These are phyloP conservation scores for Alternaria incomplexa DNA, from an alignment of 2,329 filamentous ascomycete genomes.

Conservation along the genomic window DNA sequence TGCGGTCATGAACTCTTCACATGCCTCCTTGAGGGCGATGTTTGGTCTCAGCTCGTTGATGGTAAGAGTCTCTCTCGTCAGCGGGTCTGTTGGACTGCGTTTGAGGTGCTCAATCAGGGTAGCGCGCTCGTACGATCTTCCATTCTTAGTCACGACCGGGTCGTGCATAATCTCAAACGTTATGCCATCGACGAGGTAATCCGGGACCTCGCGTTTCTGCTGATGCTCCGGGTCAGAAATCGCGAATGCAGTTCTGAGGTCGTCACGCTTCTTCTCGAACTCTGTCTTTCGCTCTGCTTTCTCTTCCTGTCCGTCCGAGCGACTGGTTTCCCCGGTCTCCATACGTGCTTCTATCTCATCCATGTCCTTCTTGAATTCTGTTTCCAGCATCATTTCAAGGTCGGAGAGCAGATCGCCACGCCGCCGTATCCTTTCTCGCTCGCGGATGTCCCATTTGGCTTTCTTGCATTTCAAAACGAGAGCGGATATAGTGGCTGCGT, in stretches of 20 bases:
- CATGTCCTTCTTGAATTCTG: conserved; percentile 39
- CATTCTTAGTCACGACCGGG: conserved; percentile 75
- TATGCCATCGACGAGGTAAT: conserved; percentile 79
- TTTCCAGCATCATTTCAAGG: conserved; percentile 55
- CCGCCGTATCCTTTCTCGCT: conserved; percentile 65
- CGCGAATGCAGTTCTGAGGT: conserved; percentile 55
- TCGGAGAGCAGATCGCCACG: conserved; percentile 66
- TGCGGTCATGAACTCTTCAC: conserved; percentile 80
- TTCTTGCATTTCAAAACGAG: conserved; percentile 84
- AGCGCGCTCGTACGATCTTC: conserved; percentile 87
- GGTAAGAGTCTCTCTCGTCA: conserved; percentile 77
- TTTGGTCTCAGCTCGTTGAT: conserved; percentile 79
- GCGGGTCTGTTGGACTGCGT: conserved; percentile 75
- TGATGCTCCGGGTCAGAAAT: conserved; percentile 55
- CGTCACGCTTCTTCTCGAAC: conserved; percentile 51
- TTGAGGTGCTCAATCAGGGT: conserved; percentile 87
- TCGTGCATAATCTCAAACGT: conserved; percentile 77
- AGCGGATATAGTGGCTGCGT: conserved; percentile 72
- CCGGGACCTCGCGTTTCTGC: conserved; percentile 65
- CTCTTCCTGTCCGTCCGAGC: conserved; percentile 56
- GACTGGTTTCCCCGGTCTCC: conserved; percentile 47
- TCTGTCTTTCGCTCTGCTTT: conserved; percentile 52
- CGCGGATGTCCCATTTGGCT: conserved; percentile 79
- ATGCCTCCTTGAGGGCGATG: conserved; percentile 78
- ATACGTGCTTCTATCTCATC: conserved; percentile 49